Evolutionary conservation across 2,329 filamentous ascomycete species (phyloP), one percentile per base, ranked within the genome.

Genomic region (Pyricularia grisea): DNA sequence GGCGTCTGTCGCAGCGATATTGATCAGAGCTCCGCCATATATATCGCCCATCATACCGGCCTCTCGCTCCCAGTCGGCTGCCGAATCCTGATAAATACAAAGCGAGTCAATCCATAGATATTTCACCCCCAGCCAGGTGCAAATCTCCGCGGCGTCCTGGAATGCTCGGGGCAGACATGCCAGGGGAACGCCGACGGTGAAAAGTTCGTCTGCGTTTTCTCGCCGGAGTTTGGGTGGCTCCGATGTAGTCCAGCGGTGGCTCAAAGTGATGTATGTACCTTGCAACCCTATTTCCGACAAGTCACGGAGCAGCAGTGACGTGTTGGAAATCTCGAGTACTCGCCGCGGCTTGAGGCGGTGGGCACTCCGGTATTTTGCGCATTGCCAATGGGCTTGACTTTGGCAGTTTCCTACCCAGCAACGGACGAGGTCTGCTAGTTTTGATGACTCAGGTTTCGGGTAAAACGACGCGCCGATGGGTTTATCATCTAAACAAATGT

Each of bases 91-190:
- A 20, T 72, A 67, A 65, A 74, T 71, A 66, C 72, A 71, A 1
- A 74, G 70, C 6, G 70, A 69, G 64, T 74, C 72, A 36, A 74
- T 72, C 73, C 72, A 73, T 23, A 73, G 42, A 31, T 72, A 72
- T 31, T 60, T 60, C 9, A 71, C 65, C 4, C 69, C 70, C 23
- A 74, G 69, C 1, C n/a, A 23, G 2, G 67, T 63, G 2, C 69
- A 68, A 10, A 70, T 64, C 10, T 61, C 30, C 28, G 73, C 67
- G 17, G 70, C 71, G 30, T 74, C 70, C 28, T 61, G 70, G 68
- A 74, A 69, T 10, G 69, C 70, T 9, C 23, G 55, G 23, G 69
- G 69, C 23, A 73, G 68, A 1, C 25, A n/a, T 3, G 50, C 28
- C 5, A 71, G 10, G 3, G 60, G 11, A 11, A 72, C 71, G 12